Base-by-base conservation (phyloP, 768 basidiomycete species). In the Psilocybe cubensis region DNA sequence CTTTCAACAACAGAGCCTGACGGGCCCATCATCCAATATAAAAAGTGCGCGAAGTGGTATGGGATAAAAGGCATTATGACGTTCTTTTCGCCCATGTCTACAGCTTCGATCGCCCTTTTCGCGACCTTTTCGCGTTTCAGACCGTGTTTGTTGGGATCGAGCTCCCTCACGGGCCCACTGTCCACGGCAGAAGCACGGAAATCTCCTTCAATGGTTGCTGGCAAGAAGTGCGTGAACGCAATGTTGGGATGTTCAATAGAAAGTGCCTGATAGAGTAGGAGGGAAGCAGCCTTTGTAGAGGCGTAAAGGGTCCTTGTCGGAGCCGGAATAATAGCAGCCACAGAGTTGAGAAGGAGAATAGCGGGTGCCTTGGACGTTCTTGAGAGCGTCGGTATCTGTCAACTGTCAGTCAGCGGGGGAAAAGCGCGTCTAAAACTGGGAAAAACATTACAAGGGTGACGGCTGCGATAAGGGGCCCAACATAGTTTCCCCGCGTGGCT, bases 301-400 rank as follows among this genome's bases (percentile, higher is more conserved):
- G 82, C 85, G 68, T 98, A 98, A 31, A 98, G 74, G 0, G 91
- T 76, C 6, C 95, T 87, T 0, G 91, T 94, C 0, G 95, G 95
- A 0, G 94, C 85, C 2, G 95, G 91, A 31, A 95, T 86, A 5
- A 88, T 76, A 2, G 92, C 85, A 2, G 88, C 95, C 2, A 89
- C 75, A 25, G 88, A 90, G 7, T 92, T 92, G 31, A 97, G 68
- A 40, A 96, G 84, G 24, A 93, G 82, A 33, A 96, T 78, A 0
- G 91, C 84, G 0, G 94, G 94, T 0, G 83, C 78, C 0, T 68
- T 54, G 0, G 92, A 94, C 0, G 86, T 82, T 23, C 77, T 67
- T 10, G 82, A 75, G 29, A 96, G 81, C 0, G 94, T 69, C 0
- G 94, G 94, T 4, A 96, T 86, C 93, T 96, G 59, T 59, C 35